Conservation (phyloP, 148 eudicot genomes). For the Rhododendron henanense region DNA sequence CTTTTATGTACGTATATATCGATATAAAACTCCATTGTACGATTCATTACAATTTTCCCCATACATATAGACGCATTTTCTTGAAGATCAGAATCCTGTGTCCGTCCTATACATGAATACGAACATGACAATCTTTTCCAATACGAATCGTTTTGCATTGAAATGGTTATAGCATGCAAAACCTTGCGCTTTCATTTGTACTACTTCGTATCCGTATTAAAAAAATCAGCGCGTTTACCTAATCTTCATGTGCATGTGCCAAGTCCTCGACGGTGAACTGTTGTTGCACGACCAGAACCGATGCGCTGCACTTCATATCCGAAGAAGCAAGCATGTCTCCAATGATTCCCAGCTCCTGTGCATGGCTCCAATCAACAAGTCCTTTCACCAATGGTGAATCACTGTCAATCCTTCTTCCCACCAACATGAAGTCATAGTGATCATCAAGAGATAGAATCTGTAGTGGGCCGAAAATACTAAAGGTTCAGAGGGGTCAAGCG, state of each 20-base stretch:
- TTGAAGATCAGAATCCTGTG: background rate
- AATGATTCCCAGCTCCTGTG: slow-evolving; percentile 12
- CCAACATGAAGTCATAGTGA: slow-evolving; percentile 5
- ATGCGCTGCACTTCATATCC: slow-evolving; percentile 11
- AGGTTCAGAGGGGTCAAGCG: too few relatives aligned
- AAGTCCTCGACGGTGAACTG: slow-evolving; percentile 12
- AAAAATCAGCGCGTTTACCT: background rate
- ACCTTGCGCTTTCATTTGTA: background rate
- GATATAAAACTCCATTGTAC: background rate
- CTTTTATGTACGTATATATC: background rate
- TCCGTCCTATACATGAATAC: background rate
- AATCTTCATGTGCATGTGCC: background rate
- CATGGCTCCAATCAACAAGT: slow-evolving; percentile 12
- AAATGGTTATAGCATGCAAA: too few relatives aligned
- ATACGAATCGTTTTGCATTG: background rate
- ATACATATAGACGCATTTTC: background rate
- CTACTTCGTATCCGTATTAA: background rate
- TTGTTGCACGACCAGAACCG: slow-evolving; percentile 18
- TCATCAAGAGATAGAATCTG: background rate
- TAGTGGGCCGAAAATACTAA: too few relatives aligned
- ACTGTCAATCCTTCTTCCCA: slow-evolving; percentile 12
- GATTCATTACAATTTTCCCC: background rate
- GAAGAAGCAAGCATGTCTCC: slow-evolving; percentile 20
- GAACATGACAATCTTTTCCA: background rate
- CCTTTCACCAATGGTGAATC: slow-evolving; percentile 10